Base-by-base conservation (phyloP, 139 green algal genomes). In the Eudorina sp. region DNA sequence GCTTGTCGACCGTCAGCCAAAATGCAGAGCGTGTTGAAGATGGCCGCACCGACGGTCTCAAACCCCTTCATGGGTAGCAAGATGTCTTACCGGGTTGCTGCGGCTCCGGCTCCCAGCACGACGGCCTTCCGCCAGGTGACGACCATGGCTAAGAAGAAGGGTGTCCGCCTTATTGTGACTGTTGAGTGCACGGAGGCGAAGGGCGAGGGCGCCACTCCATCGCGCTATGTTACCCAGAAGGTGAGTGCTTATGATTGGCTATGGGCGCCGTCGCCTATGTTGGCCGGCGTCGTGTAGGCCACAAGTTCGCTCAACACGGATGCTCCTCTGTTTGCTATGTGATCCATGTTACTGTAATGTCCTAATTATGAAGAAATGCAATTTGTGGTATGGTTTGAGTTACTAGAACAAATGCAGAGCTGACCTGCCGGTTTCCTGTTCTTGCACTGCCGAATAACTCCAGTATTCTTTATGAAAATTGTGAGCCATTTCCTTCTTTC, bases 81-180 rank as follows among this genome's bases (percentile, higher is more conserved):
- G 38, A 82, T 94, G 58, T 70, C 55, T 51, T 92, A 92, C 64
- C 85, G 84, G 29, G 77, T 95, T 19, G 91, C 90, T 21, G 45
- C 92, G 31, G 87, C 93, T 0, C 79, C 45, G 58, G 79, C 74
- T 25, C 85, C 80, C 4, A 85, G 64, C 79, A 76, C 80, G 8
- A 89, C 64, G n/a, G 90, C 94, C 3, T 91, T 91, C 34, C 89
- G 95, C 21, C 90, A 95, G 85, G 95, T 97, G 40, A 96, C 91
- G 2, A 95, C 91, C 85, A 98, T 98, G 95, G 96, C 96, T 3
- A 98, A 97, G 94, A 98, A 98, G 92, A 98, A 98, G 94, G 96
- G 94, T 75, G 92, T 98, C 23, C 92, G 97, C 8, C 90, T 97
- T 68, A 98, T 99, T 53, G 94, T 99, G 21, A 99, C 97, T 1